Evolutionary conservation across 2,329 filamentous ascomycete genomes (phyloP), one percentile per base, ranked within the genome.

Genomic region (Pseudogymnoascus sp.): DNA sequence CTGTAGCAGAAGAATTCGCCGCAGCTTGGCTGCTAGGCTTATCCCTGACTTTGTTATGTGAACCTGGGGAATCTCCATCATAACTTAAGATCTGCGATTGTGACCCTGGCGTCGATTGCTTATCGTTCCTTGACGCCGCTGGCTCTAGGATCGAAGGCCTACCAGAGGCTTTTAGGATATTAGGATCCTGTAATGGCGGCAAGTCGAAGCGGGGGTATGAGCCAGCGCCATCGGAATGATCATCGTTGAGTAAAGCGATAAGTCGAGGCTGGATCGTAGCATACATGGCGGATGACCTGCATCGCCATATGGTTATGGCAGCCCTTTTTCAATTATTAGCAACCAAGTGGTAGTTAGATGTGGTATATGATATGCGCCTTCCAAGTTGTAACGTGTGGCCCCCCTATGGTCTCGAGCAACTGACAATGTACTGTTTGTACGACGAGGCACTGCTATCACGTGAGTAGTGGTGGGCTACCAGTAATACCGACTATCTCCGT

Each of bases 191-290:
- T 41, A 84, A 74, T 57, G 83, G 79, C 37, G 83, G 82, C 2
- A 85, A 77, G 63, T 83, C 81, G 68, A 79, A 74, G 64, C 77
- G 67, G 74, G 76, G 67, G 76, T 74, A 66, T 77, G 77, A 50
- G 79, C 33, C 39, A 22, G 20, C 28, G 30, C 20, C 30, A 54
- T 67, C 59, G 7, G 78, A 38, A 14, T 60, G 37, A 47, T 63
- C 64, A 68, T 84, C 80, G 73, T 86, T 86, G 69, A 86, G 77
- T 66, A 86, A 74, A 71, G 86, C 83, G 70, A 86, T 87, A 66
- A 87, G 77, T 70, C 84, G 82, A 70, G 84, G 84, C 79, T 87
- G 84, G 74, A 86, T 86, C 70, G 83, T 86, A 43, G 65, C 65
- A 63, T 69, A 67, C 69, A 71, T 71, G 59, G 60, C 64, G 47